Conservation (phyloP, 2,329 filamentous ascomycete genomes). For the Colletotrichum sp. region DNA sequence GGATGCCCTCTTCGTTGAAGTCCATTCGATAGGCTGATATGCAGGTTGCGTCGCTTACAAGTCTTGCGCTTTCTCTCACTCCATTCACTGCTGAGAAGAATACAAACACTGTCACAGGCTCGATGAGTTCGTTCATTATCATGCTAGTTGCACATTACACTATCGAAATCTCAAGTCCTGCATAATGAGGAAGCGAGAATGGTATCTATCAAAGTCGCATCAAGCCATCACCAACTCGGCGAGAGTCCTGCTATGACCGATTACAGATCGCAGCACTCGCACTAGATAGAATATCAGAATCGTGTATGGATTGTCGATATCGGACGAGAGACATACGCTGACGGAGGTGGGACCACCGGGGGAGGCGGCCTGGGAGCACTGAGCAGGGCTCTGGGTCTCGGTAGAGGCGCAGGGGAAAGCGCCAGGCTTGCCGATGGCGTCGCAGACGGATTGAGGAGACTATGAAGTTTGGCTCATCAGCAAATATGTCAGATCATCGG, state of each 20-base stretch:
- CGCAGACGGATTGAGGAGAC: not conserved
- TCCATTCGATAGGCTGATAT: not conserved
- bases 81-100: not conserved
- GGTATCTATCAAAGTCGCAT: not conserved
- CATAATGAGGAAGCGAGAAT: not conserved
- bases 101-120: accelerated
- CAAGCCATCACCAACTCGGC: not conserved
- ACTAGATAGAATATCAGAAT: not conserved
- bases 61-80: not conserved
- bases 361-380: not conserved
- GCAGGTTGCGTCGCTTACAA: not conserved
- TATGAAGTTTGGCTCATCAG: not conserved
- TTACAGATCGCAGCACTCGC: not conserved
- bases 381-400: not conserved
- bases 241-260: not conserved
- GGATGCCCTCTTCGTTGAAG: not conserved
- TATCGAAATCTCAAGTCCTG: not conserved
- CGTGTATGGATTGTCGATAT: not conserved
- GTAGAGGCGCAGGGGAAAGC: not conserved
- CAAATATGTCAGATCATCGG: too few species aligned
- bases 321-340: not conserved
- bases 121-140: not conserved
- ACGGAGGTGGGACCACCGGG: not conserved
- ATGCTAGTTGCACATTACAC: not conserved
- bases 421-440: conserved; percentile 6